Base-by-base conservation (phyloP, 2,329 filamentous ascomycete genomes). In the Diplodia scrobiculata region DNA sequence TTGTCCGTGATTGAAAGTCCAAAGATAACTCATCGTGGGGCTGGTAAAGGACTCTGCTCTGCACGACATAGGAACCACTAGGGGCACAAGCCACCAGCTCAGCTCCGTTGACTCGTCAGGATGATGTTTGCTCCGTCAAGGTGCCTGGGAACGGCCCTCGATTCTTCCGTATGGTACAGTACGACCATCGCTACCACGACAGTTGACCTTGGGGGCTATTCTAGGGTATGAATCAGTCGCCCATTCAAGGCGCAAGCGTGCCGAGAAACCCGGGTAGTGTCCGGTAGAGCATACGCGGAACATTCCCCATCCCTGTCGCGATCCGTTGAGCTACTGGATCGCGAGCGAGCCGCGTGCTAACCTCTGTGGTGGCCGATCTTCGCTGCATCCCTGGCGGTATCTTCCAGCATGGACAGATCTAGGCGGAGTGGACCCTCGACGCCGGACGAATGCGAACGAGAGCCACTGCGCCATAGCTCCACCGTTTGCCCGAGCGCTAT, bases 401-500 rank as follows among this genome's bases (percentile, higher is more conserved):
- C 10, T 48, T 45, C 55, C 55, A 60, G 41, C 27, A 1, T 17
- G 2, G 17, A 21, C 19, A 14, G 13, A 21, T 36, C 34, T 41
- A 14, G 34, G 19, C 14, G 9, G 7, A 36, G 34, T 25, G 47
- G 38, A 21, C 9, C 36, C 6, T 45, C 54, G 27, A 19, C 14
- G 2, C 19, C 14, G 14, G 11, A 29, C 25, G 54, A 60, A 60
- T 5, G 55, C 55, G 41, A 60, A 11, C 29, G 41, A 32, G 41
- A 32, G 55, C 41, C 41, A 48, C 41, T 14, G 27, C 41, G 25
- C 38, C 38, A 60, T 48, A 21, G 55, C 41, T 34, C 55, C 21
- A 60, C 38, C 54, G 34, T 59, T 59, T 59, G 34, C 36, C 54
- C 54, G 54, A 47, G 36, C 13, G 11, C 34, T 41, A 3, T 25